Base-by-base conservation (phyloP, 2,329 filamentous ascomycete genomes). In the Clonostachys solani region DNA sequence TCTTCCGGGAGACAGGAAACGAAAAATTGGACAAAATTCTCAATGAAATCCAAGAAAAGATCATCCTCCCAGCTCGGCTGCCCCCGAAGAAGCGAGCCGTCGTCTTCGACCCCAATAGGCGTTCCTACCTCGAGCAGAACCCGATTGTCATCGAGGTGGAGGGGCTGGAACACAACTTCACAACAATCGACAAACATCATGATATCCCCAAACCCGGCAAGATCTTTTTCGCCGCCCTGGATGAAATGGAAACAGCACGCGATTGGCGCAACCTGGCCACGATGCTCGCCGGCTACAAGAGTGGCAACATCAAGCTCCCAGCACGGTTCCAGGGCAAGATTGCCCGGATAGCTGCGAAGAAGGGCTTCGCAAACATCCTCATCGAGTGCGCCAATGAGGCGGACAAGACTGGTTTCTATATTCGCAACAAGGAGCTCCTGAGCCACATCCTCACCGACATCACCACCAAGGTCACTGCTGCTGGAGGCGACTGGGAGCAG, bases 41-140 rank as follows among this genome's bases (percentile, higher is more conserved):
- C 50, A 60, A 64, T 38, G 63, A 57, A 18, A 73, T 86, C 58
- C 80, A 83, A 52, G 65, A 73, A 42, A 77, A 77, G 54, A 73
- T 84, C 61, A 77, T 87, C 60, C 65, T 87, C 40, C 83, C 83
- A n/a, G 65, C 73, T 33, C 78, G 82, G 59, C 77, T 88, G 29
- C 70, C 74, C 18, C 48, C 60, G 29, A 63, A 66, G 44, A 77
- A 86, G 64, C 75, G 71, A 55, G 69, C 75, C 54, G 70, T 77
- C 49, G 64, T 87, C 54, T 76, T 73, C 65, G 17, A 44, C 40
- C 15, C 36, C 36, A 38, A 12, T 18, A 66, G 69, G 49, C 52
- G 59, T 13, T 72, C 70, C 51, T 68, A 73, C 61, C 73, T 86
- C 38, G 65, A 75, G 49, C 64, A 68, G 35, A 78, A 83, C 58